These are phyloP conservation scores for Brassica incana DNA, from an alignment of 345 rosid species.

Conservation along the genomic window DNA sequence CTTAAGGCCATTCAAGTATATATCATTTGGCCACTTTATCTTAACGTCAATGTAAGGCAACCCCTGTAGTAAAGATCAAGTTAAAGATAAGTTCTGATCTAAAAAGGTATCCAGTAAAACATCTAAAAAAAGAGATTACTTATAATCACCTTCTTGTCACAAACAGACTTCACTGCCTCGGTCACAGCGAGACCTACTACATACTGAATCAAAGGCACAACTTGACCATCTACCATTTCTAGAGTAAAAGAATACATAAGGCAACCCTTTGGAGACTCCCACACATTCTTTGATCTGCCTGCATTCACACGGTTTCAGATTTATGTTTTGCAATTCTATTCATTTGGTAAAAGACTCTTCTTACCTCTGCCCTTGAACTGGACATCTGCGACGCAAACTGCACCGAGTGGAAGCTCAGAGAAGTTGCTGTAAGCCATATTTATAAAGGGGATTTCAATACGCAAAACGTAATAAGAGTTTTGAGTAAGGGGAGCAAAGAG, in stretches of 20 bases:
- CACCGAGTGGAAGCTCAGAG: constrained; percentile 71
- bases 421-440: constrained; percentile 57
- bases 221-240: constrained; percentile 77
- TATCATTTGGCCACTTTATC: constrained; percentile 96
- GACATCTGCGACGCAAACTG: constrained; percentile 72
- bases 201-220: constrained; percentile 81
- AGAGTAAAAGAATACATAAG: constrained; percentile 76
- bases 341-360: not conserved
- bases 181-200: constrained; percentile 81
- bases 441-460: not conserved
- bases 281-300: constrained; percentile 80
- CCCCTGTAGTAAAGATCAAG: not conserved
- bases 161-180: constrained; percentile 77
- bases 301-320: not conserved
- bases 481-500: not conserved
- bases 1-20: constrained; percentile 82
- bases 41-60: constrained; percentile 25
- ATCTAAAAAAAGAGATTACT: not conserved
- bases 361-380: constrained; percentile 83
- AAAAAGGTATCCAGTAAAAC: not conserved
- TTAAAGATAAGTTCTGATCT: not conserved
- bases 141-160: constrained; percentile 53
- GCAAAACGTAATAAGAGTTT: not conserved
- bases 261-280: constrained; percentile 91
- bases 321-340: no score